Percentiles rank a stretch among this genome's conserved stretches.
Evolutionary conservation across 2,329 filamentous ascomycete species (phyloP).

Genomic region (Colletotrichum cereale): DNA sequence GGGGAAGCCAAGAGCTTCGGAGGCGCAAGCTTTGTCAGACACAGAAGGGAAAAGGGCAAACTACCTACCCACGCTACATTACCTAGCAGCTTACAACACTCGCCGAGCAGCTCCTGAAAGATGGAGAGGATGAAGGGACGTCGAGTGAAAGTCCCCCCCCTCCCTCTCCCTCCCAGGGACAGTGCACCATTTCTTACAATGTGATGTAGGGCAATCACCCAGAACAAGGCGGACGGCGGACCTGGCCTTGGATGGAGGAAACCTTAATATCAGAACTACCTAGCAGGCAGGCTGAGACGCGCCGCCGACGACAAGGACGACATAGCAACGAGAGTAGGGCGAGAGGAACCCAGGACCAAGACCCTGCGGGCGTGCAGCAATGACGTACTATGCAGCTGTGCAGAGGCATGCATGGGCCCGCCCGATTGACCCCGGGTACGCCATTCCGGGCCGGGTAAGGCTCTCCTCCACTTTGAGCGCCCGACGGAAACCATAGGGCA

Average conservation of each 20-base stretch:
- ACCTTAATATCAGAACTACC: conserved; percentile 17
- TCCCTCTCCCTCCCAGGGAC: background rate
- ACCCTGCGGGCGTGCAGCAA: background rate
- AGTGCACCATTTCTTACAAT: background rate
- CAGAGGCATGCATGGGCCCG: background rate
- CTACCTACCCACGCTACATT: background rate
- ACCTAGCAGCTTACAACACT: background rate
- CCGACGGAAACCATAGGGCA: conserved; percentile 9
- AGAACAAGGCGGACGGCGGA: background rate
- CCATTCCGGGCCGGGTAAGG: conserved; percentile 22
- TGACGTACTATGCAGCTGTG: conserved; percentile 19
- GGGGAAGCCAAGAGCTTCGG: background rate
- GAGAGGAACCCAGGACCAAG: conserved; percentile 6
- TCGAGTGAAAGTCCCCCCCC: background rate
- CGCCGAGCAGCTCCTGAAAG: background rate
- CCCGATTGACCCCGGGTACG: background rate
- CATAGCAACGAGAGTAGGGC: background rate
- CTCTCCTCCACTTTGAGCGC: background rate
- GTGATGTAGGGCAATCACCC: background rate
- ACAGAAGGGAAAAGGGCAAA: background rate
- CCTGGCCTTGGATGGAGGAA: conserved; percentile 9
- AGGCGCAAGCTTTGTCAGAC: background rate
- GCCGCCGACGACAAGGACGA: background rate
- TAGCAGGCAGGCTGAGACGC: background rate
- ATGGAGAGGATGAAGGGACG: background rate